These are phyloP conservation scores for Phytopythium vexans DNA, from an alignment of 352 stramenopile species.

Conservation along the genomic window DNA sequence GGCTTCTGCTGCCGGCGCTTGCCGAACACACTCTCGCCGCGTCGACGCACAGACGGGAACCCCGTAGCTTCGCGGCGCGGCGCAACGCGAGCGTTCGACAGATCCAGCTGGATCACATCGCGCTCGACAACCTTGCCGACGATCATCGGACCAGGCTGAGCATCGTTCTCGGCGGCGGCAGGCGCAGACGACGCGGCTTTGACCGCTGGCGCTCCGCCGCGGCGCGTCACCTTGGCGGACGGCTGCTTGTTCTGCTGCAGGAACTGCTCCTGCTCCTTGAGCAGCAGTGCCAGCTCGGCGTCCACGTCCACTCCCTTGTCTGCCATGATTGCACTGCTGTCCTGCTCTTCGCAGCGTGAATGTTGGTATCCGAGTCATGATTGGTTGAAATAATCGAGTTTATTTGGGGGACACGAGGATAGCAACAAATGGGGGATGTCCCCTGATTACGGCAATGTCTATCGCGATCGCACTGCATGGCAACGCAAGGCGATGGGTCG, in stretches of 20 bases:
- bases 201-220: slow-evolving; percentile 2
- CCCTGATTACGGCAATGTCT: no score
- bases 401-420: no score
- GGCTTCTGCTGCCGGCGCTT: slow-evolving; percentile 31
- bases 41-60: slow-evolving; percentile 55
- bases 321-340: no score
- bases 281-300: slow-evolving; percentile 69
- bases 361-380: no score
- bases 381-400: no score
- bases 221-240: slow-evolving; percentile 54
- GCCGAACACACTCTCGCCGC: slow-evolving; percentile 72
- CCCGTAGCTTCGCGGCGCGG: slow-evolving; percentile 30
- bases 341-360: no score
- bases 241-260: slow-evolving; percentile 52
- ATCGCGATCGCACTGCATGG: no score
- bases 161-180: slow-evolving; percentile 4
- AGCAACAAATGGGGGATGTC: no score
- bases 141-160: slow-evolving; percentile 12
- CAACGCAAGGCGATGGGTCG: no score
- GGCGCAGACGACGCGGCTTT: not conserved
- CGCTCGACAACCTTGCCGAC: slow-evolving; percentile 65
- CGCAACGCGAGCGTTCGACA: slow-evolving; percentile 26
- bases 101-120: slow-evolving; percentile 36
- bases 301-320: slow-evolving; percentile 51
- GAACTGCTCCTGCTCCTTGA: slow-evolving; percentile 82